Conservation (phyloP, 2,329 filamentous ascomycete species). For the Alternaria sp. region DNA sequence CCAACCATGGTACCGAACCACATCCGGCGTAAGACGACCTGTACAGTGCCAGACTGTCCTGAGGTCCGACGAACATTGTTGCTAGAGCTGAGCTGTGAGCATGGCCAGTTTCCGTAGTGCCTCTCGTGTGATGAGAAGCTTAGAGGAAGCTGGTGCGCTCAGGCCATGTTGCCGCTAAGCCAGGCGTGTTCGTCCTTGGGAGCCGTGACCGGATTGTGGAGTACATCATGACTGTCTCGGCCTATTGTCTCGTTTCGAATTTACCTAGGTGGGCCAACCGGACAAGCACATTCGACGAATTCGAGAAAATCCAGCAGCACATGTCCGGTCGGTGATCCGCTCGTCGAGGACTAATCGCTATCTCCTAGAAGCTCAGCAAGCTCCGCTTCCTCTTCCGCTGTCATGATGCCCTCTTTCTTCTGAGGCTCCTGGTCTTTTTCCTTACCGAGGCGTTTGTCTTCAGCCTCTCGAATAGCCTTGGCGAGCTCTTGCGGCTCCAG, state of each 20-base stretch:
- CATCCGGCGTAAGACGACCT: conserved; percentile 26
- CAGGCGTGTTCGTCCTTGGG: conserved; percentile 23
- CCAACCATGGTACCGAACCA: conserved; percentile 34
- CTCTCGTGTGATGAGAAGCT: conserved; percentile 11
- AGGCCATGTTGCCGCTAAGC: conserved; percentile 21
- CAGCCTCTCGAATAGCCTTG: conserved; percentile 60
- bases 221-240: conserved; percentile 31
- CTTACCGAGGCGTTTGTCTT: conserved; percentile 59
- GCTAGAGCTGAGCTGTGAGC: conserved; percentile 21
- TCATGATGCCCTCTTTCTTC: conserved; percentile 67
- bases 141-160: conserved; percentile 14
- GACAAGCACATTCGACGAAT: conserved; percentile 33
- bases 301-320: conserved; percentile 29
- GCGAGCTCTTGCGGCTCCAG: conserved; percentile 69
- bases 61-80: conserved; percentile 14
- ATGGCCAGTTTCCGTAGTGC: conserved; percentile 14
- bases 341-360: conserved; percentile 58
- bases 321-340: conserved; percentile 31
- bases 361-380: conserved; percentile 90
- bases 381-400: conserved; percentile 90
- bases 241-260: conserved; percentile 34
- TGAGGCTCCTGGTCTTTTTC: conserved; percentile 55
- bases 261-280: conserved; percentile 36
- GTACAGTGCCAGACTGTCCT: conserved; percentile 13
- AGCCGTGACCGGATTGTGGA: conserved; percentile 28